These are phyloP conservation scores for Colletotrichum cuscutae DNA, from an alignment of 2,329 filamentous ascomycete species.

Conservation along the genomic window DNA sequence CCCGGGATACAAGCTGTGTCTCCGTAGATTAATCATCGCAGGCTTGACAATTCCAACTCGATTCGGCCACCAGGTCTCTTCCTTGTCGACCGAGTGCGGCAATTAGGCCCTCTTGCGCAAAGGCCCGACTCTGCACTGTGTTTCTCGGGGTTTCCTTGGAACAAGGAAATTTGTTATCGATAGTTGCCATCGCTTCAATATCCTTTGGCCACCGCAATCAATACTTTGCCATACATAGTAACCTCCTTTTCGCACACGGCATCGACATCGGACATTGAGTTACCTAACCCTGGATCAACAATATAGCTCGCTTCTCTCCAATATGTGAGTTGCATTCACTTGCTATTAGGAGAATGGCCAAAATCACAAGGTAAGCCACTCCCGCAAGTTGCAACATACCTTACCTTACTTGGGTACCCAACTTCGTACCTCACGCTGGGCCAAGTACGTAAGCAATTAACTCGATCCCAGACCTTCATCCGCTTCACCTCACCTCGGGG, in stretches of 20 bases:
- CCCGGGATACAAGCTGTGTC: neutral
- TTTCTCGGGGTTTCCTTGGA: constrained; percentile 10
- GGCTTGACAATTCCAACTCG: neutral
- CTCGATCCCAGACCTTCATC: neutral
- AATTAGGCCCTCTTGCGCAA: constrained; percentile 15
- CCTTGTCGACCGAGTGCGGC: constrained; percentile 14
- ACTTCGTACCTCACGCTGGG: neutral
- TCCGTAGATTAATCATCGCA: neutral
- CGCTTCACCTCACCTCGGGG: neutral
- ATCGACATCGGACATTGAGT: constrained; percentile 7
- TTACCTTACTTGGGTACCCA: neutral
- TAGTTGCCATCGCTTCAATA: constrained; percentile 15
- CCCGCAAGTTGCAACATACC: neutral
- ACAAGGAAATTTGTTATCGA: constrained; percentile 20
- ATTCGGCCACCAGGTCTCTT: constrained; percentile 6
- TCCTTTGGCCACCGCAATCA: neutral
- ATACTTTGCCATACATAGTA: neutral
- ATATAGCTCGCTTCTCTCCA: neutral
- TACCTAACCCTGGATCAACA: constrained; percentile 12
- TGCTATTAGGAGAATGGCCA: neutral
- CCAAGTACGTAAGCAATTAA: neutral
- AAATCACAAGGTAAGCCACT: neutral
- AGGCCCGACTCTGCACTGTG: constrained; percentile 18
- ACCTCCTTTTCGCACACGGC: constrained; percentile 1
- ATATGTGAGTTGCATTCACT: neutral